A percentile compares a stretch with the other conserved stretches of the same genome.
Evolutionary conservation across 78 protist genomes (phyloP).

Genomic region (Diacronema lutheri): DNA sequence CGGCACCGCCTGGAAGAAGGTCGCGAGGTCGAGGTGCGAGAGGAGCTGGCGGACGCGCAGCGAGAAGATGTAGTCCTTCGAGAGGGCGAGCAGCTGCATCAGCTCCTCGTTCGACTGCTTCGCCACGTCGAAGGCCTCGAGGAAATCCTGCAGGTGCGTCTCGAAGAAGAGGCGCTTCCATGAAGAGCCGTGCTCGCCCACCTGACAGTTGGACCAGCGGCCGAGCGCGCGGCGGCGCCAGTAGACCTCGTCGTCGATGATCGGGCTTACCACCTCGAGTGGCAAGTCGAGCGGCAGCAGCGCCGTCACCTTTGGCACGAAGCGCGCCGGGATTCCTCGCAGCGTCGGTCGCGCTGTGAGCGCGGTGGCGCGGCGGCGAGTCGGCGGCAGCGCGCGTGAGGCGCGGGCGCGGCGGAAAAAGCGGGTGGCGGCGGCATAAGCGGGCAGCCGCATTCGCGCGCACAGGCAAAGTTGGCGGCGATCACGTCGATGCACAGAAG

Average conservation of each 20-base stretch:
- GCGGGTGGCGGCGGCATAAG: neutral
- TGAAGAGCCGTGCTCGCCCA: neutral
- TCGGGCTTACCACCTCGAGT: neutral
- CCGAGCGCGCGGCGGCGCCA: neutral
- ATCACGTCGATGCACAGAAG: neutral
- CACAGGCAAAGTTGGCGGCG: neutral
- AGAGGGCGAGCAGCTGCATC: too few relatives aligned
- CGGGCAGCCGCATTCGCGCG: neutral
- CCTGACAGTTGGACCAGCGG: neutral
- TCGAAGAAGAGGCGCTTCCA: conserved; percentile 16
- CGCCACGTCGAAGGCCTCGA: neutral
- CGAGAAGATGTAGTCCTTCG: neutral
- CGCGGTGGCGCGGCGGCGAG: neutral
- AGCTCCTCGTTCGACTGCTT: too few relatives aligned
- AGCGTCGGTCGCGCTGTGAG: neutral
- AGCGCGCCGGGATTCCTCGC: neutral
- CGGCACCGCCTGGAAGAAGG: neutral
- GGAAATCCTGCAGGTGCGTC: neutral
- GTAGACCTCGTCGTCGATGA: conserved; percentile 12
- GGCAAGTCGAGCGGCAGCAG: neutral
- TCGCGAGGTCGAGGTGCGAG: conserved; percentile 20
- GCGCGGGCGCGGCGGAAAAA: too few relatives aligned
- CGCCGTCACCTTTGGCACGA: neutral
- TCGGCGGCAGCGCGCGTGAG: neutral
- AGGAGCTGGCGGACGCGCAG: neutral